Percentiles rank a stretch among this genome's conserved stretches.
Conservation (phyloP, 148 eudicot species). For the Cornus florida region DNA sequence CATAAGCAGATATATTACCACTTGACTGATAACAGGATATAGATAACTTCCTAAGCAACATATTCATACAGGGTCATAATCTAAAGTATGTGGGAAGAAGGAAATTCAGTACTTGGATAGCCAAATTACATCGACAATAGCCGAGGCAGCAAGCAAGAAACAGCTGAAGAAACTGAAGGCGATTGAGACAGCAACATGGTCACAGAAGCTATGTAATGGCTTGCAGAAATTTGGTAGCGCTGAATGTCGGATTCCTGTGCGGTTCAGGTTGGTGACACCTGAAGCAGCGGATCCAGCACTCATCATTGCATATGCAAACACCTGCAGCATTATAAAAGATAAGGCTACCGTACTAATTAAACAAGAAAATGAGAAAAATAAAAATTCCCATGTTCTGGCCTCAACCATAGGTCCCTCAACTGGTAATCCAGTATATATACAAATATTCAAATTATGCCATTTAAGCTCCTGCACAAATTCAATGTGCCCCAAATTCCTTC, state of each 20-base stretch:
- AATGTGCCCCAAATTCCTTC: no score
- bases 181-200: conserved; percentile 75
- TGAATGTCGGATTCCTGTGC: conserved; percentile 81
- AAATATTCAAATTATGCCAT: no score
- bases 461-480: no score
- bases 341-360: no score
- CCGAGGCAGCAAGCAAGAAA: conserved; percentile 66
- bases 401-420: no score
- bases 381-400: no score
- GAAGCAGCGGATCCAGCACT: conserved; percentile 95
- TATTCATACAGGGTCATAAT: not conserved
- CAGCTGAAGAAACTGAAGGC: conserved; percentile 72
- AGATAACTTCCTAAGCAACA: not conserved
- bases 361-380: not conserved
- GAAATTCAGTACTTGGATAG: conserved; percentile 43
- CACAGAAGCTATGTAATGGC: conserved; percentile 70
- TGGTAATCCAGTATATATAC: no score
- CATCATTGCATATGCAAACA: conserved; percentile 79
- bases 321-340: conserved; percentile 29
- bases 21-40: not conserved
- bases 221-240: conserved; percentile 91
- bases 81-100: not conserved
- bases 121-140: conserved; percentile 73
- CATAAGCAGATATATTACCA: not conserved
- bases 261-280: conserved; percentile 77